Evolutionary conservation across 2,329 filamentous ascomycete genomes (phyloP).

Genomic region (Teratosphaeria nubilosa): DNA sequence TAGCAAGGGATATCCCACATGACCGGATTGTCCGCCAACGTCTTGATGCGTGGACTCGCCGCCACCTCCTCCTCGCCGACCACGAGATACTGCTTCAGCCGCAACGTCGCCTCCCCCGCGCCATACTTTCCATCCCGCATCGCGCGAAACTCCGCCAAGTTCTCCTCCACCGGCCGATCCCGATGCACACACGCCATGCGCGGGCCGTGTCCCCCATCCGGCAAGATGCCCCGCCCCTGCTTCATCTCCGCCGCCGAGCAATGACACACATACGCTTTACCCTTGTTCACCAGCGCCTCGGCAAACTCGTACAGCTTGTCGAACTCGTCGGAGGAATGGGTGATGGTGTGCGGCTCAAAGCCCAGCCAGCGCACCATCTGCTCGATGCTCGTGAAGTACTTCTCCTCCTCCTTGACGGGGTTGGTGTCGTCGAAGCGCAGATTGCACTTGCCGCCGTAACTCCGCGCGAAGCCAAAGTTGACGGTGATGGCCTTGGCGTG

Average conservation of each 20-base stretch:
- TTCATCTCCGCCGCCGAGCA: conserved; percentile 79
- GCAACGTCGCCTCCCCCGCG: conserved; percentile 69
- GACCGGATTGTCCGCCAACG: conserved; percentile 66
- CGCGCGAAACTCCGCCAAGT: conserved; percentile 70
- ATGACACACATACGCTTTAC: conserved; percentile 71
- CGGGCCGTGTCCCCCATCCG: conserved; percentile 52
- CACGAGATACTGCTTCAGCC: conserved; percentile 85
- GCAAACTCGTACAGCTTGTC: conserved; percentile 78
- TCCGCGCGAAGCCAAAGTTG: conserved; percentile 88
- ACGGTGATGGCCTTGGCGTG: conserved; percentile 93
- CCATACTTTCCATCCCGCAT: conserved; percentile 91
- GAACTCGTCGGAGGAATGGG: conserved; percentile 86
- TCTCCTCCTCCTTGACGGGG: conserved; percentile 82
- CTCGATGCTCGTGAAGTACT: conserved; percentile 79
- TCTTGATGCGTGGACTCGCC: conserved; percentile 20
- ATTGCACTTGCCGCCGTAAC: conserved; percentile 68
- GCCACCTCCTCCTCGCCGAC: conserved; percentile 26
- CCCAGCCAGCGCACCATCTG: conserved; percentile 82
- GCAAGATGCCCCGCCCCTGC: conserved; percentile 63
- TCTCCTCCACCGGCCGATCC: conserved; percentile 62
- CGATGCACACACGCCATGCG: conserved; percentile 76
- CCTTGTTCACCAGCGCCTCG: conserved; percentile 67
- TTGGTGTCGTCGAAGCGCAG: conserved; percentile 91
- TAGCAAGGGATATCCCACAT: conserved; percentile 97
- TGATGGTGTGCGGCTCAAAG: conserved; percentile 69